Percentiles rank a stretch among this genome's conserved stretches.
These are phyloP conservation scores for Haplosporangium sp. DNA, from an alignment of 371 early-diverging fungal genomes.

Conservation along the genomic window DNA sequence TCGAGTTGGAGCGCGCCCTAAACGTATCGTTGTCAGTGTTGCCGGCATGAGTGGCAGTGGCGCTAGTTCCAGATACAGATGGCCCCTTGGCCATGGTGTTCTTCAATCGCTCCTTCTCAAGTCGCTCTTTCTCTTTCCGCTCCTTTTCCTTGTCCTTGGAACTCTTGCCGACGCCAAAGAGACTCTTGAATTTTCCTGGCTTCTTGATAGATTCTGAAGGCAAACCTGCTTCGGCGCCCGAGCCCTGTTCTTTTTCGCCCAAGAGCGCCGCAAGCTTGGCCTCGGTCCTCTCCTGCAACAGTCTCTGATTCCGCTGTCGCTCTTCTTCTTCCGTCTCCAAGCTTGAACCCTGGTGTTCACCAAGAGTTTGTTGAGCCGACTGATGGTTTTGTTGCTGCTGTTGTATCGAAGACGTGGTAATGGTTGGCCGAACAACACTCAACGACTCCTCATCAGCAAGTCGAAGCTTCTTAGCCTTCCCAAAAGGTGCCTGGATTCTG, in stretches of 20 bases:
- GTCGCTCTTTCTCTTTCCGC: constrained; percentile 41
- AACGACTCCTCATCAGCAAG: constrained; percentile 17
- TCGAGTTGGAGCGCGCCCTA: constrained; percentile 42
- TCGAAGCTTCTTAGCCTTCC: constrained; percentile 28
- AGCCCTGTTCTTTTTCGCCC: constrained; percentile 7
- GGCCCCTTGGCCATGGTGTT: constrained; percentile 13
- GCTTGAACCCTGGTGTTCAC: neutral
- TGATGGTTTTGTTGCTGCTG: neutral
- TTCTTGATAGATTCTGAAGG: constrained; percentile 29
- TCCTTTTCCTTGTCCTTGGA: constrained; percentile 54
- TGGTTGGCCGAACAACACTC: neutral
- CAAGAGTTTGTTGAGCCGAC: neutral
- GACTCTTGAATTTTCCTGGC: constrained; percentile 43
- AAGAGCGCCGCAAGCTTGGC: constrained; percentile 44
- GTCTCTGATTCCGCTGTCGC: constrained; percentile 20
- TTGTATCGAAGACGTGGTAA: neutral
- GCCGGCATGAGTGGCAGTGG: constrained; percentile 1
- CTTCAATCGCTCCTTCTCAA: constrained; percentile 25
- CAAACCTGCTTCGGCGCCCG: constrained; percentile 3
- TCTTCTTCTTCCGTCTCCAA: constrained; percentile 37
- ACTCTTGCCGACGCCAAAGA: constrained; percentile 46
- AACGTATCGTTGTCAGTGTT: constrained; percentile 8
- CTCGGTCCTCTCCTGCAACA: constrained; percentile 25
- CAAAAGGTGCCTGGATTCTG: constrained; percentile 8
- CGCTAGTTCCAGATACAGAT: constrained; percentile 3